A percentile compares a stretch with the other conserved stretches of the same genome.
Evolutionary conservation across 31 red algal genomes (phyloP).

Genomic region (Endocladia muricata): DNA sequence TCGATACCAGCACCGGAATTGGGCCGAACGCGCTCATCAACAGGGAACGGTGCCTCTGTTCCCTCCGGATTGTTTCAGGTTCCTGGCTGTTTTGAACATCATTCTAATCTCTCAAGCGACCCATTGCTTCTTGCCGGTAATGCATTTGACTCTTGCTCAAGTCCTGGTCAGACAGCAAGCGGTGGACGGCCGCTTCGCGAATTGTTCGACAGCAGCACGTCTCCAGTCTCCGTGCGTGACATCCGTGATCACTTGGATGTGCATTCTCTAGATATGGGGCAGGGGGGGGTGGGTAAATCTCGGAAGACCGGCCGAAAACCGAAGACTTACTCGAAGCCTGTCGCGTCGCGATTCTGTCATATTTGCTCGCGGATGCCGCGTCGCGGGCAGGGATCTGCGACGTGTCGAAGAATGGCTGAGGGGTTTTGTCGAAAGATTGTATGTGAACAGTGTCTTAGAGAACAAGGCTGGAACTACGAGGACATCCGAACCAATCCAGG

Average conservation of each 20-base stretch:
- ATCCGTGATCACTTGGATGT: neutral
- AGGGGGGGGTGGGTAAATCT: neutral
- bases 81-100: too few species aligned
- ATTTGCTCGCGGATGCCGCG: conserved; percentile 69
- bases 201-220: too few species aligned
- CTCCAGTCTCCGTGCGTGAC: conserved; percentile 23
- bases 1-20: too few species aligned
- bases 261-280: neutral
- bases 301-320: conserved; percentile 37
- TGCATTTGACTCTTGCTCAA: too few species aligned
- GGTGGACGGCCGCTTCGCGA: too few species aligned
- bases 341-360: conserved; percentile 77
- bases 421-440: conserved; percentile 75
- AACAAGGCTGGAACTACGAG: conserved; percentile 71
- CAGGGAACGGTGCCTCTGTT: too few species aligned
- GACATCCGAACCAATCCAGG: conserved; percentile 17
- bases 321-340: conserved; percentile 56
- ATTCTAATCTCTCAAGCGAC: too few species aligned
- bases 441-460: conserved; percentile 65
- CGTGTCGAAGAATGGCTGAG: conserved; percentile 38
- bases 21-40: too few species aligned
- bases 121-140: too few species aligned
- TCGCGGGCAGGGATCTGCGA: conserved; percentile 29
- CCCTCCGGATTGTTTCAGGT: too few species aligned
- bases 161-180: too few species aligned